Evolutionary conservation across 768 basidiomycete genomes (phyloP).

Genomic region (Dacryopinax spathularia): DNA sequence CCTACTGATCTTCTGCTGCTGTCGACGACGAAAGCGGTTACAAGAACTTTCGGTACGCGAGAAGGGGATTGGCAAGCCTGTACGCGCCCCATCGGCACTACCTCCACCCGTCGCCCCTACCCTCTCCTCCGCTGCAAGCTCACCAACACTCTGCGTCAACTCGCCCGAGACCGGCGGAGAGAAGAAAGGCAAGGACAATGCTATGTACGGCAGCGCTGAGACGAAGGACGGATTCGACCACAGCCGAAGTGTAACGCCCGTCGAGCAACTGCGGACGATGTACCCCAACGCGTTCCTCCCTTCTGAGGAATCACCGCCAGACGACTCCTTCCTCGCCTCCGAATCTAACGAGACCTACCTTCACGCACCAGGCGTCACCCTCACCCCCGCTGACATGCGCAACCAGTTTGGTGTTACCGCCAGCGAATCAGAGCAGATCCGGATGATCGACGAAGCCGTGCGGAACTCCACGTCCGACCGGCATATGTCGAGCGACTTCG

Average conservation of each 20-base stretch:
- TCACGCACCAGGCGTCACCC: background rate
- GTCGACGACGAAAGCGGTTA: background rate
- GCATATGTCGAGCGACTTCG: background rate
- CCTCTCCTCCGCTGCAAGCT: background rate
- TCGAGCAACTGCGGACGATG: background rate
- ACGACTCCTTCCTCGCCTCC: background rate
- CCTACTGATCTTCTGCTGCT: slow-evolving; percentile 10
- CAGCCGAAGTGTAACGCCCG: background rate
- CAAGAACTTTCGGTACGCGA: background rate
- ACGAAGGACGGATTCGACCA: background rate
- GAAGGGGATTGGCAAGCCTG: background rate
- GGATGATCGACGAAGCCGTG: slow-evolving; percentile 1
- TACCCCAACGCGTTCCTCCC: background rate
- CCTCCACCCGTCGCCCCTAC: background rate
- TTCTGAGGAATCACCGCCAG: background rate
- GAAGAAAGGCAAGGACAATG: background rate
- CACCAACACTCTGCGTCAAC: background rate
- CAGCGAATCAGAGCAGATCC: background rate
- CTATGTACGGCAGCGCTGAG: background rate
- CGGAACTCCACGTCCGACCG: background rate
- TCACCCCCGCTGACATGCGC: background rate
- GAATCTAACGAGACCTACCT: background rate
- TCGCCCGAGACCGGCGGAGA: background rate
- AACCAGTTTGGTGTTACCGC: background rate
- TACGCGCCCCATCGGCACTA: background rate